Base-by-base conservation (phyloP, 352 stramenopile genomes). In the Aphanomyces astaci region DNA sequence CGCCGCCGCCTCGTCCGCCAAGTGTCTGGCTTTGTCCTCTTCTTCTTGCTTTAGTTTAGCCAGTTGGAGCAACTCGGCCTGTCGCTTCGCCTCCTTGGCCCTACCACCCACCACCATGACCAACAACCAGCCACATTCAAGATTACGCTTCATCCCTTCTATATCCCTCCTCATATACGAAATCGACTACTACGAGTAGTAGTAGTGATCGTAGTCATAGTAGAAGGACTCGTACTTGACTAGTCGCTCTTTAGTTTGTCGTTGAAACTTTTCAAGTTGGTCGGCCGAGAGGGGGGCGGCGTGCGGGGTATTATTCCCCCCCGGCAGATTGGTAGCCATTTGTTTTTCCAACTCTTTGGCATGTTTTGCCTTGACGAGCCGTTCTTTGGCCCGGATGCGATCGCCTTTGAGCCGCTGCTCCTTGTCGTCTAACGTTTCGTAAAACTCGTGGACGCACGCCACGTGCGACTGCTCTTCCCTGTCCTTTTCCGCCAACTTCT, bases 321-420 rank as follows among this genome's bases (percentile, higher is more conserved):
- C 43, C 4, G 62, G 32, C 11, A 60, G 17, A 2, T 46, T 17
- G 9, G 33, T 30, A 4, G 3, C 27, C 5, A 30, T 13, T 3
- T 43, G 10, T 66, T 52, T n/a, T n/a, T n/a, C n/a, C n/a, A n/a
- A n/a, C n/a, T n/a, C 39, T 25, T 52, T 25, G 25, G 19, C 30
- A 13, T 33, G 30, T 17, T 60, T 57, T 27, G 15, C 22, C 19
- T 43, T 40, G 70, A 45, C 77, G 75, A 87, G 45, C 0, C 82
- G 77, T 36, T 88, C 79, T 27, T 84, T 73, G 0, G 82, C 82
- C 5, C 72, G 76, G 3, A 65, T 63, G 4, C 82, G 64, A 43
- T 78, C 84, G 46, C 82, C 66, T 55, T 88, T 72, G 0, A 72
- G 63, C 28, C 75, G 45, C 1, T 48, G 64, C 55, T 77, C 67